Evolutionary conservation across 2,329 filamentous ascomycete genomes (phyloP).

Genomic region (Colletotrichum gigasporum): DNA sequence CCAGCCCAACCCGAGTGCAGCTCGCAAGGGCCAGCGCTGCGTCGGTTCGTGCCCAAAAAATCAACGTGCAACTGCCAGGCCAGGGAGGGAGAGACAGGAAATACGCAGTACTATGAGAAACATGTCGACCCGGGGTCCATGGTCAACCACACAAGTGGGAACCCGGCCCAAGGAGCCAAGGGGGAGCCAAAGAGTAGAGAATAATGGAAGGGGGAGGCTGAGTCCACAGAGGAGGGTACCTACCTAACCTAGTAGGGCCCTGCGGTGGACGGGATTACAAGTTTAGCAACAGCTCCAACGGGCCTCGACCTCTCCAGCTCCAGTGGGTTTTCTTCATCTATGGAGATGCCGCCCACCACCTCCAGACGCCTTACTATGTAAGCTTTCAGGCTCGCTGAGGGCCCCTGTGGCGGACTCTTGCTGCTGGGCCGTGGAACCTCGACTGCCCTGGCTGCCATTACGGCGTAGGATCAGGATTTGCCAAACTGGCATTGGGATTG

Average conservation of each 20-base stretch:
- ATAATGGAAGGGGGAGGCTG: slow-evolving; percentile 25
- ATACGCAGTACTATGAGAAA: neutral
- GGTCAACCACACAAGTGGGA: neutral
- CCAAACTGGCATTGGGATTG: neutral
- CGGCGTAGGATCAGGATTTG: neutral
- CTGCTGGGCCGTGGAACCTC: slow-evolving; percentile 5
- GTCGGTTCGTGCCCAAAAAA: slow-evolving; percentile 1
- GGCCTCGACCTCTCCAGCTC: slow-evolving; percentile 3
- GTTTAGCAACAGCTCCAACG: slow-evolving; percentile 29
- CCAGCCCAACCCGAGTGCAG: slow-evolving; percentile 6
- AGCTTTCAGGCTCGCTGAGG: slow-evolving; percentile 19
- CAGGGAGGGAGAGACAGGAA: neutral
- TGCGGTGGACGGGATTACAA: slow-evolving; percentile 6
- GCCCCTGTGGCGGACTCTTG: slow-evolving; percentile 20
- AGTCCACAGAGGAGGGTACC: neutral
- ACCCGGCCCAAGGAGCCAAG: neutral
- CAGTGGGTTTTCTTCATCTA: slow-evolving; percentile 15
- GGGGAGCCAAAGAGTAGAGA: neutral
- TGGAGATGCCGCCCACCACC: neutral
- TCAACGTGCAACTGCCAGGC: too few relatives aligned
- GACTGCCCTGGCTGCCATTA: neutral
- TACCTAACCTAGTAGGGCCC: neutral
- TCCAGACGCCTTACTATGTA: neutral
- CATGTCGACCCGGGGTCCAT: neutral
- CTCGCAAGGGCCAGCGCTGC: neutral